A percentile compares a stretch with the other conserved stretches of the same genome.
phyloP scores from a whole-genome alignment of 2,329 filamentous ascomycete genomes.

The Fusarium pseudonygamai region DNA sequence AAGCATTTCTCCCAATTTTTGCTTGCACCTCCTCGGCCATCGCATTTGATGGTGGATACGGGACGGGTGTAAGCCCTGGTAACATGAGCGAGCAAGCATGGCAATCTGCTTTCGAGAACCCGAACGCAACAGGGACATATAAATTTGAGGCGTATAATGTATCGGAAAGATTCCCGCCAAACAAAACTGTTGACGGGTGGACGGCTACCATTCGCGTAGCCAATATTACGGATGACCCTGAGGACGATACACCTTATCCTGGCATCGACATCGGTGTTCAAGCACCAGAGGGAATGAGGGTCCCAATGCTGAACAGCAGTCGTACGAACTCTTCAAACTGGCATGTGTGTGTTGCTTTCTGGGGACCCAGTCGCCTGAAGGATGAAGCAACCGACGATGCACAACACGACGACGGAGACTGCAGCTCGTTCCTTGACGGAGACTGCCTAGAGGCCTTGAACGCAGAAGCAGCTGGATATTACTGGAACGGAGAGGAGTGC shows the following conservation, averaged over 20 bases:
- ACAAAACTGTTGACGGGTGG: conserved; percentile 5
- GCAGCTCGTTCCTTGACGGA: conserved; percentile 18
- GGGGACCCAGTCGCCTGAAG: background rate
- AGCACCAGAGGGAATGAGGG: conserved; percentile 12
- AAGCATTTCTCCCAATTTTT: background rate
- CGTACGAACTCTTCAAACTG: conserved; percentile 6
- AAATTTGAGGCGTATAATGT: conserved; percentile 11
- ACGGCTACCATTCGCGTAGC: conserved; percentile 16
- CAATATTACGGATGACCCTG: conserved; percentile 18
- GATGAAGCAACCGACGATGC: background rate
- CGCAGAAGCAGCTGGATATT: background rate
- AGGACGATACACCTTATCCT: background rate
- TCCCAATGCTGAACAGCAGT: background rate
- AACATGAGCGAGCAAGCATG: conserved; percentile 13
- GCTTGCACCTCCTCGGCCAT: background rate
- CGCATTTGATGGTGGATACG: background rate
- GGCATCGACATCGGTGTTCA: conserved; percentile 12
- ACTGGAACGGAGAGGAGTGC: background rate
- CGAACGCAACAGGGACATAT: conserved; percentile 15
- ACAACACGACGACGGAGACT: conserved; percentile 17
- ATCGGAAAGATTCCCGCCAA: conserved; percentile 11
- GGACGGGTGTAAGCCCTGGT: background rate
- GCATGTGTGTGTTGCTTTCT: conserved; percentile 5
- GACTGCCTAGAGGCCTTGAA: conserved; percentile 9
- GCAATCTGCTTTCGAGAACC: conserved; percentile 10